phyloP scores from a whole-genome alignment of 495 filamentous ascomycete genomes.

The Penicillium roqueforti region DNA sequence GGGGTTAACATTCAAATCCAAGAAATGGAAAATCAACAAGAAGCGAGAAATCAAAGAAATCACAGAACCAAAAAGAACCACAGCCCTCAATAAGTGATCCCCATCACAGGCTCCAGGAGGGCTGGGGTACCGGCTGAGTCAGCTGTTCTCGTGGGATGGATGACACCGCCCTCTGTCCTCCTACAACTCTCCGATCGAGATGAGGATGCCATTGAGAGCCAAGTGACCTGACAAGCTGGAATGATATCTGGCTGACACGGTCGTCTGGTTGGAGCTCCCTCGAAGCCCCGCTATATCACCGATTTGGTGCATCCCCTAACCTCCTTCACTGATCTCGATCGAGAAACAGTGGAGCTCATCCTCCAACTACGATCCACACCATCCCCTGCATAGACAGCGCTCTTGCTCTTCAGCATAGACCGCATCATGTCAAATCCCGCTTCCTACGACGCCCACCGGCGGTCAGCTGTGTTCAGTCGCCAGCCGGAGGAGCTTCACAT shows the following conservation, averaged over 20 bases:
- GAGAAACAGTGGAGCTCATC: slow-evolving; percentile 21
- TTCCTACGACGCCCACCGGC: slow-evolving; percentile 53
- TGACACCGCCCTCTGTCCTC: slow-evolving; percentile 5
- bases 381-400: slow-evolving; percentile 14
- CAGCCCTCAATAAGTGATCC: slow-evolving; percentile 2
- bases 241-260: slow-evolving; percentile 7
- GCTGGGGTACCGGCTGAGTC: slow-evolving; percentile 6
- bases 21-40: background rate
- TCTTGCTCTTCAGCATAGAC: slow-evolving; percentile 7
- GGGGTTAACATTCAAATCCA: background rate
- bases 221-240: slow-evolving; percentile 11
- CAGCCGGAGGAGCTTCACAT: slow-evolving; percentile 77
- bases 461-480: slow-evolving; percentile 47
- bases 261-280: slow-evolving; percentile 39
- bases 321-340: slow-evolving; percentile 7
- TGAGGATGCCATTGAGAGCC: slow-evolving; percentile 19
- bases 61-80: background rate
- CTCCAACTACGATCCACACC: slow-evolving; percentile 10
- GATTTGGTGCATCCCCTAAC: background rate
- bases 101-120: too few relatives aligned
- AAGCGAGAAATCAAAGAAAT: background rate
- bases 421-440: slow-evolving; percentile 42
- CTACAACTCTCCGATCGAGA: background rate
- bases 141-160: slow-evolving; percentile 2
- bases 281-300: slow-evolving; percentile 15